Percentiles rank a stretch among this genome's conserved stretches.
phyloP scores from a whole-genome alignment of 768 basidiomycete species.

The Albatrellus ellisii region DNA sequence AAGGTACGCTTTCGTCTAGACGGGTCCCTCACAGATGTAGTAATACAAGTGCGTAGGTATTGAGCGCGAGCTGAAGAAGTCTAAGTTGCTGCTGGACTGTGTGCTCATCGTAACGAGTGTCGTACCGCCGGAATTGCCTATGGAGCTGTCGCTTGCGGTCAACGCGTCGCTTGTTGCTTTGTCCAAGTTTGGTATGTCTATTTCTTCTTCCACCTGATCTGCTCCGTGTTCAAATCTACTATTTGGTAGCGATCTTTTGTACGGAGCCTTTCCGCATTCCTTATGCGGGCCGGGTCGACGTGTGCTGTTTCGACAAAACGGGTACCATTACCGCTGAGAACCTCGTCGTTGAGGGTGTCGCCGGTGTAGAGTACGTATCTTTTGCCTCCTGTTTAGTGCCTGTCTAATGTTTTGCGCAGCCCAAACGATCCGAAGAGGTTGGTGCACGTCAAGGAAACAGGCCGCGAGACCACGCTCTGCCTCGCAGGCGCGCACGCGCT shows the following conservation, averaged over 20 bases:
- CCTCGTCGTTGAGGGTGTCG: constrained; percentile 87
- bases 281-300: constrained; percentile 87
- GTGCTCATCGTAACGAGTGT: constrained; percentile 95
- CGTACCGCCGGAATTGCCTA: constrained; percentile 94
- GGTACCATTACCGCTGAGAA: constrained; percentile 97
- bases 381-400: constrained; percentile 1
- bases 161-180: constrained; percentile 90
- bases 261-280: constrained; percentile 99
- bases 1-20: constrained; percentile 39
- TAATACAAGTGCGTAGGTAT: constrained; percentile 39
- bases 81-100: constrained; percentile 89
- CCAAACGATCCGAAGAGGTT: constrained; percentile 47
- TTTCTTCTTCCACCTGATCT: too few species aligned
- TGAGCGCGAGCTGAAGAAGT: constrained; percentile 86
- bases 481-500: constrained; percentile 93
- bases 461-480: constrained; percentile 69
- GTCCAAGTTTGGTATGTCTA: constrained; percentile 71
- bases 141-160: constrained; percentile 94
- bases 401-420: constrained; percentile 24
- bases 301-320: constrained; percentile 99
- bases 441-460: constrained; percentile 64
- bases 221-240: neutral
- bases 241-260: constrained; percentile 79
- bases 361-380: constrained; percentile 71
- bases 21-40: neutral